Evolutionary conservation across 345 rosid species (phyloP).

Genomic region (Dovyalis caffra): DNA sequence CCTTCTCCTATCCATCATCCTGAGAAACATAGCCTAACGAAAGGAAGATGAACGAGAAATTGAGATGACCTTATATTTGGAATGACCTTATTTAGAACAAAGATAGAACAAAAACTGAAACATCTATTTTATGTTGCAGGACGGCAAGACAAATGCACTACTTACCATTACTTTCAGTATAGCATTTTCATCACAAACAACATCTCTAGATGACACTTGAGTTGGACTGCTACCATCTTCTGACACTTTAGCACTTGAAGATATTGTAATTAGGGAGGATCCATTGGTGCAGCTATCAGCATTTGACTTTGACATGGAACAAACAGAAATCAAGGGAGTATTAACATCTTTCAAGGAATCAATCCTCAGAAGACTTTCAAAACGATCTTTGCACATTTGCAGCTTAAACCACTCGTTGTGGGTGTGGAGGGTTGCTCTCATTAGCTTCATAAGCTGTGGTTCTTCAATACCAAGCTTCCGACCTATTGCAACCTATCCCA

Average conservation of each 20-base stretch:
- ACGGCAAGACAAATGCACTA: background rate
- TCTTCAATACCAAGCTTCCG: slow-evolving; percentile 79
- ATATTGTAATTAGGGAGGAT: slow-evolving; percentile 70
- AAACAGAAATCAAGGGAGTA: slow-evolving; percentile 45
- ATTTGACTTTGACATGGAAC: slow-evolving; percentile 53
- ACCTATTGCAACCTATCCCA: slow-evolving; percentile 69
- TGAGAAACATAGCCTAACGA: too few relatives aligned
- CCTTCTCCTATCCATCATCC: too few relatives aligned
- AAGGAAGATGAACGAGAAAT: too few relatives aligned
- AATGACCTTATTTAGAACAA: background rate
- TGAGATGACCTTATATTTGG: background rate
- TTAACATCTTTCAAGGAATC: slow-evolving; percentile 62
- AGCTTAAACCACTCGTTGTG: slow-evolving; percentile 92
- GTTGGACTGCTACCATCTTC: slow-evolving; percentile 82
- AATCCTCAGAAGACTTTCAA: slow-evolving; percentile 52
- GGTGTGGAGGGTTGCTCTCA: slow-evolving; percentile 82
- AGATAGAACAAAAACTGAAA: too few relatives aligned
- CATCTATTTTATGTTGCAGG: background rate
- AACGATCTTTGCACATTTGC: slow-evolving; percentile 66
- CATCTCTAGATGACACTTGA: slow-evolving; percentile 67
- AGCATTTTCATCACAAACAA: slow-evolving; percentile 82
- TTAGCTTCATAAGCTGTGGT: slow-evolving; percentile 83
- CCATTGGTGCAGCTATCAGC: slow-evolving; percentile 67
- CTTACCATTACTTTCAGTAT: slow-evolving; percentile 97
- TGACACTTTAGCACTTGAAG: slow-evolving; percentile 58